Base-by-base conservation (phyloP, 148 eudicot genomes). In the Gaultheria prostrata region DNA sequence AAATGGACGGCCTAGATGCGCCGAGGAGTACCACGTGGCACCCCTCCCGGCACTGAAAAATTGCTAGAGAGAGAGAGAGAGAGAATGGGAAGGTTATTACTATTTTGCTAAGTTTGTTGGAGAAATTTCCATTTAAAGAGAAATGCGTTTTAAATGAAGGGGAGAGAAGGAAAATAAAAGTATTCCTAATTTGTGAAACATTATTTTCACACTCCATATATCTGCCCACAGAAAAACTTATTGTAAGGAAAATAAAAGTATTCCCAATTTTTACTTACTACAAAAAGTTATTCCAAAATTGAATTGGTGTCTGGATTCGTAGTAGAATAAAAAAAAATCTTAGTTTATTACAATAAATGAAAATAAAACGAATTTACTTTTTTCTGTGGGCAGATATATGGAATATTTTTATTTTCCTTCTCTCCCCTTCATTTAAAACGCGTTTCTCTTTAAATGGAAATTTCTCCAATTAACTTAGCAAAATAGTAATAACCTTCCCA, bases 61-160 rank as follows among this genome's bases (percentile, higher is more conserved):
- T n/a, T n/a, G n/a, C n/a, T n/a, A n/a, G 72, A 30, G 81, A 13
- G 77, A 15, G 50, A 6, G 49, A 6, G 49, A 46, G 73, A 79
- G 81, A 53, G 83, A 69, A 56, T 3, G 76, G 18, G 39, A 45
- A 69, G 30, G 43, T 6, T 12, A 53, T 72, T 28, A 26, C n/a
- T 45, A 24, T n/a, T 32, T 53, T 48, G 12, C 72, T 33, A n/a
- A 35, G 39, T 39, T 15, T 2, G 71, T 76, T 39, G 48, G 73
- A 76, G 80, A 56, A 54, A 35, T 82, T 82, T 83, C 85, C 79
- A 61, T 30, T 78, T 59, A 77, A 75, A 5, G 81, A 71, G 32
- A 49, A 24, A 54, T 54, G 54, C 73, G 54, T 49, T 80, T 77
- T 32, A 54, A 72, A 24, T 39, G 57, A 8, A 13, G 8, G 76